Conservation (phyloP, 2,329 filamentous ascomycete genomes). For the Beauveria bassiana region DNA sequence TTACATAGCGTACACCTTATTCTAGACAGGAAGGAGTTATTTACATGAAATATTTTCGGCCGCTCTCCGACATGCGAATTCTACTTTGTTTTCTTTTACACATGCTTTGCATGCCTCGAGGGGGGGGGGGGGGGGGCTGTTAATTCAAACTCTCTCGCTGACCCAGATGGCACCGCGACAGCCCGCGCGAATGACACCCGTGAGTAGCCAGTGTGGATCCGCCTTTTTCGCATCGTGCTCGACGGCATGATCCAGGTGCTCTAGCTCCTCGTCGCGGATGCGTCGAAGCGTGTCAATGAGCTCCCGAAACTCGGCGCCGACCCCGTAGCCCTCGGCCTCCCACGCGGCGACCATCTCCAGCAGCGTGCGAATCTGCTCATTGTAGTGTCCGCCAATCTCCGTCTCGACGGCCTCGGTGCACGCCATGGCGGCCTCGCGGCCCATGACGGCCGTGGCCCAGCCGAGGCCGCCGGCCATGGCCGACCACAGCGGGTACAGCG, state of each 20-base stretch:
- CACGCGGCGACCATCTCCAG: constrained; percentile 74
- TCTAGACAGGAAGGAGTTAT: neutral
- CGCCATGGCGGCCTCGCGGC: constrained; percentile 92
- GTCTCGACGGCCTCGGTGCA: constrained; percentile 98
- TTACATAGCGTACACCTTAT: neutral
- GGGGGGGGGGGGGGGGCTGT: no score
- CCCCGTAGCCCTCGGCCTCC: constrained; percentile 68
- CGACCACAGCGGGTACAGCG: constrained; percentile 86
- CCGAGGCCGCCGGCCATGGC: constrained; percentile 72
- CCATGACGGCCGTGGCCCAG: constrained; percentile 83
- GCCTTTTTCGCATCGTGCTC: constrained; percentile 89
- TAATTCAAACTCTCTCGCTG: constrained; percentile 61
- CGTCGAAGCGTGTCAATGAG: constrained; percentile 67
- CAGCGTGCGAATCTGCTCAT: constrained; percentile 76
- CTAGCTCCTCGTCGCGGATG: constrained; percentile 91
- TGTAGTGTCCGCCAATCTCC: constrained; percentile 94
- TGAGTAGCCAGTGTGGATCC: constrained; percentile 80
- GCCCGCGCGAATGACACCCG: constrained; percentile 78
- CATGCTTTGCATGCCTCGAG: neutral
- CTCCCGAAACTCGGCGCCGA: constrained; percentile 68
- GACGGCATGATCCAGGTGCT: constrained; percentile 92
- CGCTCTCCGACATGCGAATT: neutral
- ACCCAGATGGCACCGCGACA: constrained; percentile 92
- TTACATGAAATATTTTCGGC: neutral
- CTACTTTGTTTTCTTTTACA: neutral